phyloP scores from a whole-genome alignment of 495 filamentous ascomycete species.

The Penicillium tannophilum region DNA sequence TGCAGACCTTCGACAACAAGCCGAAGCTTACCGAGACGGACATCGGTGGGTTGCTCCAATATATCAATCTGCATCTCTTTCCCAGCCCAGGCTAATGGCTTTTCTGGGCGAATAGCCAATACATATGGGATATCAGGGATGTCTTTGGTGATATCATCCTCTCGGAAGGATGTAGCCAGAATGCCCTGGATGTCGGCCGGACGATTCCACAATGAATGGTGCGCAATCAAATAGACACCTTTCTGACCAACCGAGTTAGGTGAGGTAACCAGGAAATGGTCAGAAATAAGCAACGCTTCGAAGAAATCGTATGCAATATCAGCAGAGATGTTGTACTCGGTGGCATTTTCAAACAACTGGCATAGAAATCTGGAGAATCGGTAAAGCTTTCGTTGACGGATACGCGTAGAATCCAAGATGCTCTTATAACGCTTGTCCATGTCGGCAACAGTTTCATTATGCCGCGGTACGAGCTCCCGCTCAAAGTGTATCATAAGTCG shows the following conservation, averaged over 20 bases:
- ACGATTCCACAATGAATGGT: slow-evolving; percentile 71
- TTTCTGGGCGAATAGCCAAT: slow-evolving; percentile 80
- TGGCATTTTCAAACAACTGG: slow-evolving; percentile 92
- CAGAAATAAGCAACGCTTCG: slow-evolving; percentile 77
- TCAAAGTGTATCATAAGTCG: slow-evolving; percentile 90
- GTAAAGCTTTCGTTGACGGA: slow-evolving; percentile 85
- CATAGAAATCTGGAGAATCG: slow-evolving; percentile 85
- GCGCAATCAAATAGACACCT: slow-evolving; percentile 82
- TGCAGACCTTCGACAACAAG: slow-evolving; percentile 89
- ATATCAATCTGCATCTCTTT: slow-evolving; percentile 68
- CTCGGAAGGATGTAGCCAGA: slow-evolving; percentile 84
- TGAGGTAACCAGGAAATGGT: slow-evolving; percentile 73
- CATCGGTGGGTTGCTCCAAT: slow-evolving; percentile 76
- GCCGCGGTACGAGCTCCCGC: slow-evolving; percentile 77
- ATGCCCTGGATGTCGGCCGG: slow-evolving; percentile 80
- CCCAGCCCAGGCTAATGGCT: slow-evolving; percentile 80
- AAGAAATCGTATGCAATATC: slow-evolving; percentile 72
- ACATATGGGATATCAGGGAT: slow-evolving; percentile 72
- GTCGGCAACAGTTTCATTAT: slow-evolving; percentile 79
- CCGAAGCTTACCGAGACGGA: slow-evolving; percentile 84
- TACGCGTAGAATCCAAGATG: slow-evolving; percentile 90
- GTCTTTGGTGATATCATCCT: slow-evolving; percentile 70
- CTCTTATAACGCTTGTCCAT: slow-evolving; percentile 98
- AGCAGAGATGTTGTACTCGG: slow-evolving; percentile 78
- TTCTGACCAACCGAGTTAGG: slow-evolving; percentile 65